Base-by-base conservation (phyloP, 23 red algal species). In the Porphyridium purpureum region DNA sequence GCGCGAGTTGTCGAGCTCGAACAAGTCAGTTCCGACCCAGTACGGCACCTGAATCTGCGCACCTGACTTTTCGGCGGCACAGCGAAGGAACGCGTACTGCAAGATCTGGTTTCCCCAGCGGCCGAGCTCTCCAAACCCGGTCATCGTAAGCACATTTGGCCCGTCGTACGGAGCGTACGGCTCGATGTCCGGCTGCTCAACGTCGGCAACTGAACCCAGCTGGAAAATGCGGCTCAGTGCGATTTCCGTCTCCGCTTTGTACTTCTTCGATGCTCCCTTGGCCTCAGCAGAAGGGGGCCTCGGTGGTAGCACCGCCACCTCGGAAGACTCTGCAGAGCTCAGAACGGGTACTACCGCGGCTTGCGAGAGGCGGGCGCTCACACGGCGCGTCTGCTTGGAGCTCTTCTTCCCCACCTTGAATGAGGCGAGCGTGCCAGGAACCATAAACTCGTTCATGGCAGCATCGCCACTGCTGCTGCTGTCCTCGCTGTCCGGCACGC, bases 41-140 rank as follows among this genome's bases (percentile, higher is more conserved):
- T 44, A 15, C 33, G 90, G 90, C 17, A 98, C 42, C 65, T 98
- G 90, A 15, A 98, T 73, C 21, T 76, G 17, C n/a, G 23, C 27
- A 27, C 7, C 36, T 24, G 67, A 49, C 38, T 62, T 54, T 26
- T 24, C 46, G 35, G 79, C 70, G 21, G 67, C 79, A 42, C 63
- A 49, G 31, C 70, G 61, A 40, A 98, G 55, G 47, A 98, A 98
- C 28, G 79, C 69, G 52, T 98, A 98, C 25, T 98, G 90, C 30
- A 98, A 42, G 4, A 98, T 47, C 40, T 98, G 90, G 66, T 98
- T 98, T 6, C 90, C 90, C 21, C 70, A 98, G 33, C 90, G 70
- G 31, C 90, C 90, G 0, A 98, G 66, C 59, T 98, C 90, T 5
- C 90, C 90, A 66, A 98, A 98, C 0, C 64, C 72, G 14, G 77